These are phyloP conservation scores for Scleroderma bovista DNA, from an alignment of 768 basidiomycete species.

Conservation along the genomic window DNA sequence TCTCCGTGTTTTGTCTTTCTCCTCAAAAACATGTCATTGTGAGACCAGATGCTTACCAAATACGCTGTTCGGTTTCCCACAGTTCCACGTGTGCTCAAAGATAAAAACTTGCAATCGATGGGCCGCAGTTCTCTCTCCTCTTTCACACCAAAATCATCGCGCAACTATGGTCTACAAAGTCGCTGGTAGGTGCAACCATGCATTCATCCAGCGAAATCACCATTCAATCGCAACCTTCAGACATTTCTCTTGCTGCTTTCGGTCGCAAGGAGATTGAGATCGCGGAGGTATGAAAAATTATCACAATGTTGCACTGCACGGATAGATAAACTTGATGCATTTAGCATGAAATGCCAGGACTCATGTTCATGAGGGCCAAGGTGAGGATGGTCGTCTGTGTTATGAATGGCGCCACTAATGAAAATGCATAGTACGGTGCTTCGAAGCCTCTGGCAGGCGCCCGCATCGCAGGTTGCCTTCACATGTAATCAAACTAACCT, in stretches of 20 bases:
- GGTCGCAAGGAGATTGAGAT: constrained; percentile 99
- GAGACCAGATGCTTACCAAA: constrained; percentile 16
- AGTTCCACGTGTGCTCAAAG: constrained; percentile 22
- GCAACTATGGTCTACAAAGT: constrained; percentile 81
- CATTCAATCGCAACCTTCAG: constrained; percentile 33
- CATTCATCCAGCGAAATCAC: neutral
- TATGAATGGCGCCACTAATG: constrained; percentile 8
- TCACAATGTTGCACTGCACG: constrained; percentile 10
- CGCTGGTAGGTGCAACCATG: constrained; percentile 49
- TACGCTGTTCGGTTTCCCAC: constrained; percentile 6
- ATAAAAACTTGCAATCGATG: constrained; percentile 28
- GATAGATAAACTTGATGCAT: constrained; percentile 7
- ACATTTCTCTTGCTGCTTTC: constrained; percentile 96
- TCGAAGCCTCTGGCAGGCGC: constrained; percentile 88
- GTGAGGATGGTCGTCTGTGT: constrained; percentile 33
- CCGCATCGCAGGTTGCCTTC: constrained; percentile 95
- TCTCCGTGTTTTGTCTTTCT: neutral
- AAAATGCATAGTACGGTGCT: constrained; percentile 55
- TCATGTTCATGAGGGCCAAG: constrained; percentile 90
- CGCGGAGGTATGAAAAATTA: constrained; percentile 68
- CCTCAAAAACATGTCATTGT: constrained; percentile 6
- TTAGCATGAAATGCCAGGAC: constrained; percentile 91
- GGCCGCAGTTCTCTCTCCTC: constrained; percentile 19
- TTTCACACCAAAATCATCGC: constrained; percentile 11
- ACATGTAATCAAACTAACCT: constrained; percentile 61